Conservation (phyloP, 1,284 basidiomycete species). For the Sanghuangporus weigelae region DNA sequence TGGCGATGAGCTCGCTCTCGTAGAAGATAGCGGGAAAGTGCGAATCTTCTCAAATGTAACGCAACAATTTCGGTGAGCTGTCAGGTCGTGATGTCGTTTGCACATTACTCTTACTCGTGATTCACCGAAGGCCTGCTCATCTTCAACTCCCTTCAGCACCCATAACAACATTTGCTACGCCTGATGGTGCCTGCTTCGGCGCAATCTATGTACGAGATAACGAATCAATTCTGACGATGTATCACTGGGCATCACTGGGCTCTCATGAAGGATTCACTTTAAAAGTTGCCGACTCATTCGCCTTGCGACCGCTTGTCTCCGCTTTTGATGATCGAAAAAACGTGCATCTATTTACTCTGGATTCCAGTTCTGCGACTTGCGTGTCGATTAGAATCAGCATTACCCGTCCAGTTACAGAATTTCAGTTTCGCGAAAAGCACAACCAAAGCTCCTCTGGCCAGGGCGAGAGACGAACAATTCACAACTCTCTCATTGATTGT, state of each 20-base stretch:
- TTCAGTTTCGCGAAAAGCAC: slow-evolving; percentile 42
- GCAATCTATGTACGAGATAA: slow-evolving; percentile 25
- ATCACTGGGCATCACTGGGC: slow-evolving; percentile 55
- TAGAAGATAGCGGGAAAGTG: slow-evolving; percentile 36
- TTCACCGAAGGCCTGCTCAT: slow-evolving; percentile 37
- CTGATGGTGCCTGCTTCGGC: slow-evolving; percentile 50
- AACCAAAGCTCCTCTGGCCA: slow-evolving; percentile 17
- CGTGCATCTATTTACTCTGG: slow-evolving; percentile 39
- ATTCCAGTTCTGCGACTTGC: slow-evolving; percentile 27
- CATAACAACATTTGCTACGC: slow-evolving; percentile 34
- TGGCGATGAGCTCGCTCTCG: slow-evolving; percentile 43
- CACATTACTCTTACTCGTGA: not conserved
- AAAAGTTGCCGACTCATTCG: slow-evolving; percentile 26
- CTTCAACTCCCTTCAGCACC: slow-evolving; percentile 35
- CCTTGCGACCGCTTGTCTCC: slow-evolving; percentile 31
- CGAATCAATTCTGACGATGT: slow-evolving; percentile 30
- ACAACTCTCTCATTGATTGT: slow-evolving; percentile 53
- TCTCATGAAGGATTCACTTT: slow-evolving; percentile 40
- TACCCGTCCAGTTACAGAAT: slow-evolving; percentile 49
- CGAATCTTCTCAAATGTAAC: slow-evolving; percentile 47
- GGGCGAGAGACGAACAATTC: slow-evolving; percentile 25
- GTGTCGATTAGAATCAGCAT: slow-evolving; percentile 44
- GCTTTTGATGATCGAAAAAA: slow-evolving; percentile 38
- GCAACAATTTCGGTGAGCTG: slow-evolving; percentile 42
- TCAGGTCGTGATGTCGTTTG: not conserved